phyloP scores from a whole-genome alignment of 2,329 filamentous ascomycete species.

The Apiospora sp. region DNA sequence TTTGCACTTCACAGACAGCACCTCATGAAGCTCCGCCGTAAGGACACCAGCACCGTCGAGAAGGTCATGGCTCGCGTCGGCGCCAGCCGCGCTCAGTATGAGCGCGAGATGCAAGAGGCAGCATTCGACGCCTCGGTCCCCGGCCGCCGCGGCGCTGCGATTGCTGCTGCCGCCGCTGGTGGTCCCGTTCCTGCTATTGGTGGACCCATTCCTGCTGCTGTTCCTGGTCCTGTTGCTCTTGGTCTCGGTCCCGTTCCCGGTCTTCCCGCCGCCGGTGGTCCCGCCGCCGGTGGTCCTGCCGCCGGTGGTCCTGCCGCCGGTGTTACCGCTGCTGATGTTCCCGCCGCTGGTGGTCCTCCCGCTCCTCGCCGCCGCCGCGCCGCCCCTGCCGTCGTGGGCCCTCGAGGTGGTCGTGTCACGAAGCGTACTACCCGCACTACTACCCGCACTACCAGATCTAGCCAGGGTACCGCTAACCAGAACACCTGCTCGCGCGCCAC shows the following conservation, averaged over 20 bases:
- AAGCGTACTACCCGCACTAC: background rate
- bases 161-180: too few species aligned
- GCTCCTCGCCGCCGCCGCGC: background rate
- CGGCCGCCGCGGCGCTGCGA: background rate
- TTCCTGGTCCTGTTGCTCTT: too few species aligned
- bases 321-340: background rate
- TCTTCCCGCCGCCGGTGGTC: too few species aligned
- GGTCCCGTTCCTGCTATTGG: too few species aligned
- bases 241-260: too few species aligned
- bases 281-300: too few species aligned
- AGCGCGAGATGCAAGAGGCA: background rate
- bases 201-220: too few species aligned
- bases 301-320: too few species aligned
- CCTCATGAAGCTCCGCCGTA: conserved; percentile 51
- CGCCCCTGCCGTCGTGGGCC: background rate
- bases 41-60: conserved; percentile 11
- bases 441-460: background rate
- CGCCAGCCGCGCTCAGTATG: background rate
- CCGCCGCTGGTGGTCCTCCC: too few species aligned
- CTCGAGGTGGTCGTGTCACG: background rate
- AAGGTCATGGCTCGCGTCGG: too few species aligned
- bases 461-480: background rate
- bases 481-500: background rate
- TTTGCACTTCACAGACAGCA: conserved; percentile 49
- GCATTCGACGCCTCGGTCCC: too few species aligned